Base-by-base conservation (phyloP, 2,329 filamentous ascomycete species). In the Alternaria dauci region DNA sequence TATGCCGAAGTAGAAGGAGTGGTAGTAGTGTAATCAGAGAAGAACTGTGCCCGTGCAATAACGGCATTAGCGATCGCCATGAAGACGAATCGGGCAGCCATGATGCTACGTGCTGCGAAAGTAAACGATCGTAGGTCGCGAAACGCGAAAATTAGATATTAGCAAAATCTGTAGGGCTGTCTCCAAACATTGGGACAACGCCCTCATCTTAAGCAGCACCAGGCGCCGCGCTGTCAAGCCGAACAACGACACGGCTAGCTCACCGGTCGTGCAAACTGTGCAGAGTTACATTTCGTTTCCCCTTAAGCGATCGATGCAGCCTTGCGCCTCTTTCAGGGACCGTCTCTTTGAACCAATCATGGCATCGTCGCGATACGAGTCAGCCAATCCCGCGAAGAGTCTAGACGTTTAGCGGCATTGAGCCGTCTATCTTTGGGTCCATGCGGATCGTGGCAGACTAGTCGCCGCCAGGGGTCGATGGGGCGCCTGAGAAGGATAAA, bases 161-260 rank as follows among this genome's bases (percentile, higher is more conserved):
- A 59, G 57, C 53, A 55, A 44, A 39, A 43, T 16, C 8, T 32
- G 55, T 48, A 55, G 58, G 55, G 61, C 55, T 65, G 47, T 20
- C 34, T 46, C 23, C 4, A 20, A 42, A 56, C 58, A 25, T 54
- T 44, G 67, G 62, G 71, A 67, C 48, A 47, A 43, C 57, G 47
- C 50, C 38, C 53, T 64, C 56, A 67, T 68, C 67, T 70, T 74
- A 72, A 72, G 36, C 61, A 61, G 44, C 54, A 59, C 39, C 30
- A 64, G 58, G 51, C 59, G 58, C 46, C 41, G 60, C 61, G 55
- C 62, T 59, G 32, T 56, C 42, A 50, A 61, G 36, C 59, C 46
- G 47, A 41, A 51, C 46, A 52, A 43, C 44, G 41, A 52, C 61
- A 65, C 46, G 60, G 51, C 62, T 46, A 48, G 58, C 64, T 72